Evolutionary conservation across 2,329 filamentous ascomycete species (phyloP), one percentile per base, ranked within the genome.

Genomic region (Pseudocercospora crystallina): DNA sequence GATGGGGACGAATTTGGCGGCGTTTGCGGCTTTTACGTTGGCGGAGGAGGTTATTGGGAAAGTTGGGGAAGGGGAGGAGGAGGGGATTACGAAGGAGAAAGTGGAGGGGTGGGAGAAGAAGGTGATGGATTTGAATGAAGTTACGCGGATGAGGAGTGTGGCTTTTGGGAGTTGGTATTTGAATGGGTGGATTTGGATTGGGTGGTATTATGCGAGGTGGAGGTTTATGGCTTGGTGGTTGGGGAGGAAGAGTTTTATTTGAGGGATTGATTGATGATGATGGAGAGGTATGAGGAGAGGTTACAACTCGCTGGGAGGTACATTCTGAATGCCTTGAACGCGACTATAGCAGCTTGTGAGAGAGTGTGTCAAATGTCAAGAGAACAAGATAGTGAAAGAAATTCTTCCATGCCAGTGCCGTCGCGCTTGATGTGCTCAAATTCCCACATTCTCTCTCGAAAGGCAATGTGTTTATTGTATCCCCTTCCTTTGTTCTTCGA

Each of bases 1-100:
- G 8, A 49, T 54, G 36, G 62, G 61, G 26, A 65, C 64, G n/a
- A 63, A 56, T 29, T 53, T 64, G 38, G 65, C 62, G 4, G 65
- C 65, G 2, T 40, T 38, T 17, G 44, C 17, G 46, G 55, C 44
- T 40, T 62, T 51, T 36, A 56, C 32, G 35, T 58, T 58, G 26
- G 53, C 65, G n/a, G 20, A n/a, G n/a, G 58, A 65, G 17, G 61
- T 59, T 32, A 53, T 53, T 20, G 62, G 49, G 3, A 47, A 43
- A 17, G 48, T 31, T 10, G 42, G 38, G 7, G 46, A 43, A 13
- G 17, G 31, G 47, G 55, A 14, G 42, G 47, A 8, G 37, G 37
- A 43, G 43, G 43, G 32, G 39, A 57, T 36, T 20, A 7, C 33
- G n/a, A 37, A 51, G n/a, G 41, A 51, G n/a, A 54, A 37, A 20